Conservation (phyloP, 2,329 filamentous ascomycete genomes). For the Calcarisporium arbuscula region DNA sequence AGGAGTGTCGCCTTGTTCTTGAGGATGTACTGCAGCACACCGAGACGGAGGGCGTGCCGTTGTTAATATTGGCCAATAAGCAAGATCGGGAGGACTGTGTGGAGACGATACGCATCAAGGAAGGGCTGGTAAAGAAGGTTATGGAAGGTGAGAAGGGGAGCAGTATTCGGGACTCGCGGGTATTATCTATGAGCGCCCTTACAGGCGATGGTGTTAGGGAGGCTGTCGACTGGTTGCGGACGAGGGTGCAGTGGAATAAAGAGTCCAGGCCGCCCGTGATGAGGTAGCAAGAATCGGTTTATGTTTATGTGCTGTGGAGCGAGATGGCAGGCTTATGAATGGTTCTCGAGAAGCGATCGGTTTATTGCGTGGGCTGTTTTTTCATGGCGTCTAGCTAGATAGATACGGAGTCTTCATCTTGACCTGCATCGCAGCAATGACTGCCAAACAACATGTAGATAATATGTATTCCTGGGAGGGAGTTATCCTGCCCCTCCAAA, state of each 20-base stretch:
- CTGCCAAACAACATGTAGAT: conserved; percentile 3
- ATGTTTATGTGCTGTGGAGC: not conserved
- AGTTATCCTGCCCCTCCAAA: conserved; percentile 27
- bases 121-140: conserved; percentile 89
- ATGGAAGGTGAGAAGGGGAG: conserved; percentile 89
- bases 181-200: conserved; percentile 86
- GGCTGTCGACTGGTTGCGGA: conserved; percentile 94
- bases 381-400: conserved; percentile 7
- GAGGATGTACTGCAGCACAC: conserved; percentile 84
- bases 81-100: conserved; percentile 97
- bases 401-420: conserved; percentile 5
- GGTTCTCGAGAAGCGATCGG: conserved; percentile 2
- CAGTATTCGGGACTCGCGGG: conserved; percentile 81
- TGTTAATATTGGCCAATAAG: conserved; percentile 93
- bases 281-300: conserved; percentile 50
- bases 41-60: conserved; percentile 84
- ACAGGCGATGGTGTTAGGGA: conserved; percentile 83
- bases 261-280: conserved; percentile 87
- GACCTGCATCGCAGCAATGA: conserved; percentile 1
- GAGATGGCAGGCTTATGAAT: not conserved
- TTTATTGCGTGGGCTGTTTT: not conserved
- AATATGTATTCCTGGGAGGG: conserved; percentile 8
- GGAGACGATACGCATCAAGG: conserved; percentile 95
- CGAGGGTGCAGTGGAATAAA: conserved; percentile 92
- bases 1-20: conserved; percentile 83